A percentile compares a stretch with the other conserved stretches of the same genome.
Evolutionary conservation across 2,329 filamentous ascomycete genomes (phyloP).

Genomic region (Colletotrichum sp.): DNA sequence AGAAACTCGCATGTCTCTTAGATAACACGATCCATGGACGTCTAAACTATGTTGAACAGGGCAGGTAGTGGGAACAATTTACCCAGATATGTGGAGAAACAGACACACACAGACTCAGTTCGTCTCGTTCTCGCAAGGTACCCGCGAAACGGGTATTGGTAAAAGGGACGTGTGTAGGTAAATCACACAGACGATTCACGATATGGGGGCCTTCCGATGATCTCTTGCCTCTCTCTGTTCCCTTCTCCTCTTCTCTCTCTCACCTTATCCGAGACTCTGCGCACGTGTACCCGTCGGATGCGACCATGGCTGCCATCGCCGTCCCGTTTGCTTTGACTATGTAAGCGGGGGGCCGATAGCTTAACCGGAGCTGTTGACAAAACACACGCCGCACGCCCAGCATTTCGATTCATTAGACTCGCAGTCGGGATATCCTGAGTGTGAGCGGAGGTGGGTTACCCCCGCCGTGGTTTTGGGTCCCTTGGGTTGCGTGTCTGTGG

Average conservation of each 20-base stretch:
- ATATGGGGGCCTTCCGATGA: not conserved
- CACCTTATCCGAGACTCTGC: not conserved
- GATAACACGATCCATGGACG: not conserved
- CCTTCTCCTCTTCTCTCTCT: not conserved
- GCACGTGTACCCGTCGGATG: not conserved
- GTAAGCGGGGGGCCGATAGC: not conserved
- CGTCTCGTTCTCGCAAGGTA: not conserved
- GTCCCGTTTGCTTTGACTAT: not conserved
- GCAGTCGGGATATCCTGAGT: not conserved
- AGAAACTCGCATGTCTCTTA: not conserved
- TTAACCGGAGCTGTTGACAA: not conserved
- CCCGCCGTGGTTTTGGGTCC: not conserved
- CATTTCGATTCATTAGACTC: not conserved
- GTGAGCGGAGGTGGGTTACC: not conserved
- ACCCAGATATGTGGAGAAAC: not conserved
- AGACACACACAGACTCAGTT: not conserved
- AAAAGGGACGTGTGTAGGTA: not conserved
- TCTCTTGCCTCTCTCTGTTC: not conserved
- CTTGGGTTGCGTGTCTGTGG: not conserved
- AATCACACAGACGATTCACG: not conserved
- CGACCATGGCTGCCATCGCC: not conserved
- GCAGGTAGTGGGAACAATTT: not conserved
- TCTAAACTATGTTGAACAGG: not conserved
- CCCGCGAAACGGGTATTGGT: not conserved
- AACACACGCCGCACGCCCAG: not conserved